phyloP scores from a whole-genome alignment of 1,284 basidiomycete species.

The Moniliophthora roreri region DNA sequence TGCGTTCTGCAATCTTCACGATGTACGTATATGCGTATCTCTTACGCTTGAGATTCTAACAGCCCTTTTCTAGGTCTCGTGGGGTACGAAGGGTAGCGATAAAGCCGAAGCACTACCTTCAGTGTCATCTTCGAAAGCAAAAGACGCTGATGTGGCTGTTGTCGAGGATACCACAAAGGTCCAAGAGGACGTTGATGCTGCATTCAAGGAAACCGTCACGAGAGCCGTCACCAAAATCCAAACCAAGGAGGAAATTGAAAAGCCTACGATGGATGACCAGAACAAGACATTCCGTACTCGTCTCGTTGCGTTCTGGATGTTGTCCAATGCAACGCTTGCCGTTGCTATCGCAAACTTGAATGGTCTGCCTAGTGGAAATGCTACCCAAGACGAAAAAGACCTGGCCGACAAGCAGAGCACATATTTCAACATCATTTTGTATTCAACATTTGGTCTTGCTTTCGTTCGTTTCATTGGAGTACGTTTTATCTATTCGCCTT shows the following conservation, averaged over 20 bases:
- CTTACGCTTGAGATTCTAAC: not conserved
- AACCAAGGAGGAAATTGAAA: conserved; percentile 68
- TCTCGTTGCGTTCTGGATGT: conserved; percentile 84
- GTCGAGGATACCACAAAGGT: conserved; percentile 81
- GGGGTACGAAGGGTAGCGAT: conserved; percentile 97
- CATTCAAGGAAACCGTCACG: conserved; percentile 92
- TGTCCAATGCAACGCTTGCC: conserved; percentile 78
- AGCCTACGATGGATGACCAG: conserved; percentile 87
- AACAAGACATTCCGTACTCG: conserved; percentile 95
- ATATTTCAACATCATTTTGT: conserved; percentile 86
- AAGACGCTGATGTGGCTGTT: conserved; percentile 73
- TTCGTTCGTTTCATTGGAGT: conserved; percentile 83
- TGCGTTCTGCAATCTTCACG: conserved; percentile 94
- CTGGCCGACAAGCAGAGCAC: conserved; percentile 66
- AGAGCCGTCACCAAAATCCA: conserved; percentile 87
- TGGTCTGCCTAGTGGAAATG: conserved; percentile 53
- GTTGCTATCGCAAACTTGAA: conserved; percentile 86
- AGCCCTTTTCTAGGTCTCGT: conserved; percentile 58
- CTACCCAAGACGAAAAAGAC: conserved; percentile 40
- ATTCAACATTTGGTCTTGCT: conserved; percentile 85
- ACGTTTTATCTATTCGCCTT: conserved; percentile 33
- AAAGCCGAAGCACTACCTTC: conserved; percentile 94
- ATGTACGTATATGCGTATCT: conserved; percentile 47
- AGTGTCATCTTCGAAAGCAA: conserved; percentile 80
- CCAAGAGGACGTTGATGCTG: conserved; percentile 89